Evolutionary conservation across 192 early-diverging fungal species (phyloP), one percentile per base, ranked within the genome.

Genomic region (Coemansia sp.): DNA sequence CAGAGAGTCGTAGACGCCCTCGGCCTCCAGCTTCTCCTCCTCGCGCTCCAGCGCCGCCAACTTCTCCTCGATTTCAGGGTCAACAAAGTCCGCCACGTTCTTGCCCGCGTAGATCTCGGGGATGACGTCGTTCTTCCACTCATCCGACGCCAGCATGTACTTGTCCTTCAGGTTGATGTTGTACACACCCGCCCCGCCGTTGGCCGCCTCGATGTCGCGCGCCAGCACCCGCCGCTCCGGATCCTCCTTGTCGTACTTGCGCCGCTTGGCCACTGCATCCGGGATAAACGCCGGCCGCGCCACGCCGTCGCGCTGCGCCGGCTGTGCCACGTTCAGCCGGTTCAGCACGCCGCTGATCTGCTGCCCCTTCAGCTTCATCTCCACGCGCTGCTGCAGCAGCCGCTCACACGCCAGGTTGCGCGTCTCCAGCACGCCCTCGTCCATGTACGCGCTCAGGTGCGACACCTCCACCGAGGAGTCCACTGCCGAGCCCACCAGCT

Each of bases 71-170:
- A 99, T 98, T 4, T 98, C 92, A 22, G 94, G 78, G 77, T 99
- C 97, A 62, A 98, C 76, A 68, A 98, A 99, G 78, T 99, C 97
- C 16, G 91, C 91, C 26, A 99, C 81, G 76, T 99, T 99, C 79
- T 92, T 89, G 58, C 95, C 95, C 58, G 98, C 85, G 83, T 93
- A 87, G 70, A 99, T 93, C 78, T 99, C 97, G 27, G 97, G 97
- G 42, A 99, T 94, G 30, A 75, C 75, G 72, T 99, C 97, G 77
- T 97, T 87, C 70, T 89, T 93, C 95, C 95, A 98, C 32, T 94
- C 89, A 39, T 80, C 78, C 32, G 90, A 67, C 14, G 75, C 79
- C 38, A 98, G 80, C 60, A 83, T 31, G 76, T 99, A 99, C 50
- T 75, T 75, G 77, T 96, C 96, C 67, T 95, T 89, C 60, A 97